Evolutionary conservation across 345 rosid species (phyloP), one percentile per base, ranked within the genome.

Genomic region (Eucalyptus virginea): DNA sequence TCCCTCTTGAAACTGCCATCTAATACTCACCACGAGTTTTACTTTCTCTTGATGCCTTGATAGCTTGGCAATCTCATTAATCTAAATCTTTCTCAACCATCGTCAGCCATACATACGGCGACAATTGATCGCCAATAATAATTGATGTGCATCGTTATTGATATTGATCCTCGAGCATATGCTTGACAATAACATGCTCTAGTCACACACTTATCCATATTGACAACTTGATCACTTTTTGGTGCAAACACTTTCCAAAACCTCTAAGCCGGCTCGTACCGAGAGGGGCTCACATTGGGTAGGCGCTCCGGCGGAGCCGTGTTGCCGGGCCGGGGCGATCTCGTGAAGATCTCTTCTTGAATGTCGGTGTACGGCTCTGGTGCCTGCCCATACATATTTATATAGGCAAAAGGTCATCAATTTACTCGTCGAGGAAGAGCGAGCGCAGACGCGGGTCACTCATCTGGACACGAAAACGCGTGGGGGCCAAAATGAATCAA

Each of bases 51-150:
- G 65, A 23, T 0, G n/a, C n/a, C 65, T 11, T 9, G 65, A 58
- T 58, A 6, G 16, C 67, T 26, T 28, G 32, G 32, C 67, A 12
- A 28, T 60, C 67, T 60, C 67, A 60, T 60, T 60, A 28, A 60
- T 60, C 32, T 17, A 28, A 28, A 28, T 28, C 67, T 60, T 60
- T 60, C 32, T 60, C 67, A 3, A 60, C 34, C 16, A 28, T 60
- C 0, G 17, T 60, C 4, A 60, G 1, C 69, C 32, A 13, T 26
- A 1, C 69, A 13, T 60, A 60, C n/a, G 1, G 15, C 16, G 5
- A 14, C 69, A 13, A 28, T 13, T 28, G 16, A 60, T 28, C 8
- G 69, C 17, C 69, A 0, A 6, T 60, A 30, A 60, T 28, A 56
- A 56, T 23, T 30, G 34, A 60, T 60, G 1, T 58, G 7, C 65